Percentiles rank a stretch among this genome's conserved stretches.
Evolutionary conservation across 352 stramenopile genomes (phyloP).

Genomic region (Pythium folliculosum): DNA sequence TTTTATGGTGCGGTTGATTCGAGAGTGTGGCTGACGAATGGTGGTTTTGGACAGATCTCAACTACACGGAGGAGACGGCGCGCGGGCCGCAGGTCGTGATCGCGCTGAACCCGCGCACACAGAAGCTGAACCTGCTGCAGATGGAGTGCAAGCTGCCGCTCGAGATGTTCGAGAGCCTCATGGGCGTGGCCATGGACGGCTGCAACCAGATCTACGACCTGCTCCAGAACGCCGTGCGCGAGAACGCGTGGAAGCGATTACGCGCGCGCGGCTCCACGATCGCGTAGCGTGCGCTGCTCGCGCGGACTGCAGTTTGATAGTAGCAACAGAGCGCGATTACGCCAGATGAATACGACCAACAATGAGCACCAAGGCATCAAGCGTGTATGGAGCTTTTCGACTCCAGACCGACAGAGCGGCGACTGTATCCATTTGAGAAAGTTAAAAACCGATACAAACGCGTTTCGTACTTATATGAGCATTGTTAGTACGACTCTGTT

Average conservation of each 20-base stretch:
- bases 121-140: conserved; percentile 87
- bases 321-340: neutral
- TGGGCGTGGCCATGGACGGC: conserved; percentile 76
- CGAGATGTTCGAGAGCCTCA: conserved; percentile 87
- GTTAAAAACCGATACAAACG: neutral
- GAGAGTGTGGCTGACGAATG: too few species aligned
- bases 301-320: neutral
- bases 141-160: conserved; percentile 91
- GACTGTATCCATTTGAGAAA: conserved; percentile 8
- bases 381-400: too few species aligned
- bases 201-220: conserved; percentile 87
- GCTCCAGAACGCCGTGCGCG: conserved; percentile 82
- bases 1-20: neutral
- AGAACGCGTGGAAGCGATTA: conserved; percentile 83
- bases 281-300: conserved; percentile 20
- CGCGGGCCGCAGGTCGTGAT: conserved; percentile 87
- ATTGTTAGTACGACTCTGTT: neutral
- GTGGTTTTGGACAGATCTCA: conserved; percentile 64
- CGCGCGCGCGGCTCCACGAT: conserved; percentile 47
- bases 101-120: conserved; percentile 85
- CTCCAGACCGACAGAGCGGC: too few species aligned
- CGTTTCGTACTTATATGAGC: too few species aligned
- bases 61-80: conserved; percentile 88
- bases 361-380: neutral
- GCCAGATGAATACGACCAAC: neutral